Evolutionary conservation across 768 basidiomycete species (phyloP).

Genomic region (Podaxis rugospora): DNA sequence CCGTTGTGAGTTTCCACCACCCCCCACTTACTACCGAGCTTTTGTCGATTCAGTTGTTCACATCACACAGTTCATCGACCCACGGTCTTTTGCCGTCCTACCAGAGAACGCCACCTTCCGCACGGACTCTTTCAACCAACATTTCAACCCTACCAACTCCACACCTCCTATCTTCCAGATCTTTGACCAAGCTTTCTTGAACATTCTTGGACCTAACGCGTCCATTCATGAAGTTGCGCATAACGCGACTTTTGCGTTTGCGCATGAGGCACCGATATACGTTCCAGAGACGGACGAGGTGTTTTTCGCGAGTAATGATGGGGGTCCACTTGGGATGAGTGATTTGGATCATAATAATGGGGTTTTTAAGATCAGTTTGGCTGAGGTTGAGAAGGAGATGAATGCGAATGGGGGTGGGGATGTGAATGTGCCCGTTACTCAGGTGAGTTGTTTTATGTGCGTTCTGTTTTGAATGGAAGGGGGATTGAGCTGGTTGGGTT

Average conservation of each 20-base stretch:
- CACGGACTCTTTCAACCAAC: conserved; percentile 29
- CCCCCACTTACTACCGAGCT: not conserved
- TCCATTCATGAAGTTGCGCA: conserved; percentile 56
- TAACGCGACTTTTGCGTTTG: conserved; percentile 61
- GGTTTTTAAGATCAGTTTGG: conserved; percentile 58
- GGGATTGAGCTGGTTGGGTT: not conserved
- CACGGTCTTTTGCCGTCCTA: conserved; percentile 47
- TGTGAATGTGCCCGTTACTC: conserved; percentile 46
- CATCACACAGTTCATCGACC: conserved; percentile 44
- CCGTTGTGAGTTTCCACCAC: conserved; percentile 22
- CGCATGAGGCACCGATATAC: conserved; percentile 78
- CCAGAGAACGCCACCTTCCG: conserved; percentile 38
- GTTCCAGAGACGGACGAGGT: conserved; percentile 64
- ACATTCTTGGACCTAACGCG: conserved; percentile 53
- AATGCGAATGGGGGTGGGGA: conserved; percentile 24
- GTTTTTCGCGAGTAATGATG: conserved; percentile 69
- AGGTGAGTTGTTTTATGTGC: conserved; percentile 23
- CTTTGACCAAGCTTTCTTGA: conserved; percentile 48
- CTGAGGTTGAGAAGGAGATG: conserved; percentile 45
- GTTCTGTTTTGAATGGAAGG: too few species aligned
- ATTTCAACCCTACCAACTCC: conserved; percentile 60
- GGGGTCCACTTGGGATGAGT: conserved; percentile 59
- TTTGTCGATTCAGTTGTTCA: not conserved
- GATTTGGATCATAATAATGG: conserved; percentile 61
- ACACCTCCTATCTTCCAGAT: conserved; percentile 56